These are phyloP conservation scores for Coemansia furcata DNA, from an alignment of 192 early-diverging fungal genomes.

Conservation along the genomic window DNA sequence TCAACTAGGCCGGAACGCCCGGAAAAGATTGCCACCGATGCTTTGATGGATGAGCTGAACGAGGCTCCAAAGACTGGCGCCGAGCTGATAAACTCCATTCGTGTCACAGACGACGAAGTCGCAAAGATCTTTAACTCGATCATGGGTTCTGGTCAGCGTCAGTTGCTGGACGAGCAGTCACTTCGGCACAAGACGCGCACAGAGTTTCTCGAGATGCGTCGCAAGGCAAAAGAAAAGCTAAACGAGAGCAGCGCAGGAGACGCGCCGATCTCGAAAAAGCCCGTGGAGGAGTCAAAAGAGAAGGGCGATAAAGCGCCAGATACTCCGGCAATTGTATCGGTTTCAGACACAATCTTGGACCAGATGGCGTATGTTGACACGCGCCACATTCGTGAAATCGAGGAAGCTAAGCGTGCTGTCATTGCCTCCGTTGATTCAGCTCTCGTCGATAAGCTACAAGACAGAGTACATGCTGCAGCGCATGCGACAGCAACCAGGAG, in stretches of 20 bases:
- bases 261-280: too few relatives aligned
- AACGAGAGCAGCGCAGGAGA: background rate
- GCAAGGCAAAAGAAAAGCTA: slow-evolving; percentile 13
- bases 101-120: slow-evolving; percentile 42
- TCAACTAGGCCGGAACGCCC: slow-evolving; percentile 19
- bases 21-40: slow-evolving; percentile 17
- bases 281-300: background rate
- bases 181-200: slow-evolving; percentile 34
- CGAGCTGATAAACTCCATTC: slow-evolving; percentile 21
- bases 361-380: slow-evolving; percentile 44
- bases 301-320: background rate
- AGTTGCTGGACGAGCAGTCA: slow-evolving; percentile 36
- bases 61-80: background rate
- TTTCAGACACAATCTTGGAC: slow-evolving; percentile 43
- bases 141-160: slow-evolving; percentile 25
- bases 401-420: slow-evolving; percentile 36
- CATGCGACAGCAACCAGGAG: background rate
- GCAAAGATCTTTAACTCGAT: slow-evolving; percentile 45
- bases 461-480: slow-evolving; percentile 14
- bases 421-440: slow-evolving; percentile 25
- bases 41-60: slow-evolving; percentile 14
- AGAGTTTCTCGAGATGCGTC: slow-evolving; percentile 31
- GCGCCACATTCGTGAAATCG: slow-evolving; percentile 41
- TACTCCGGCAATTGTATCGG: background rate
- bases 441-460: slow-evolving; percentile 18